Base-by-base conservation (phyloP, 441 rosid species). In the Populus hybrid region DNA sequence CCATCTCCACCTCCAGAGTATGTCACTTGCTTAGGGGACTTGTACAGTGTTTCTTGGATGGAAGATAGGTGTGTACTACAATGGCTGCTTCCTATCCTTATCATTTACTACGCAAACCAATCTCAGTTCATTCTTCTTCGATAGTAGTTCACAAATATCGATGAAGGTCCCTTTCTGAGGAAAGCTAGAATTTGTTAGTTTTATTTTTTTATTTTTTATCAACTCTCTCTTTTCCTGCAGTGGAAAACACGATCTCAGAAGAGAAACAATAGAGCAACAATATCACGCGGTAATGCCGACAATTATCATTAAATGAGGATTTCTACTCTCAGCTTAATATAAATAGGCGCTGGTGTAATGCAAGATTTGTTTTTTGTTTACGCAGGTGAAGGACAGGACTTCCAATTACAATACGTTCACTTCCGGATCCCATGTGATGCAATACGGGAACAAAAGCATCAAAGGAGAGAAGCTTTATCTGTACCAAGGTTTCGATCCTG, bases 11-110 rank as follows among this genome's bases (percentile, higher is more conserved):
- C 99, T 40, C 87, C 93, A 7, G 95, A 92, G 78, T 95, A 85
- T 79, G 64, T 83, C 74, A 95, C 99, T 75, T 94, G 99, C 80
- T 88, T 95, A 72, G 97, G 98, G 16, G 98, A 95, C 83, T 79
- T 95, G 74, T 94, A 90, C 70, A 95, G 99, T 35, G 87, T 95
- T 64, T 89, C 98, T 36, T 94, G 97, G 98, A 88, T 95, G 95
- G 98, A 95, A 67, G 98, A 95, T 77, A 95, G 99, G 99, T 88
- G 72, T 20, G 65, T 30, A 16, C 6, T 16, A 12, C 4, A 28
- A 16, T n/a, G 16, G 26, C 26, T 26, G 18, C 18, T 16, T 1
- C 0, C 18, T 73, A 2, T n/a, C 74, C 59, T 36, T 18, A 16
- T 5, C 18, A 9, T 35, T 7, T 16, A 18, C 50, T 30, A 10